These are phyloP conservation scores for Trichoderma atroviride DNA, from an alignment of 2,329 filamentous ascomycete species.

Conservation along the genomic window DNA sequence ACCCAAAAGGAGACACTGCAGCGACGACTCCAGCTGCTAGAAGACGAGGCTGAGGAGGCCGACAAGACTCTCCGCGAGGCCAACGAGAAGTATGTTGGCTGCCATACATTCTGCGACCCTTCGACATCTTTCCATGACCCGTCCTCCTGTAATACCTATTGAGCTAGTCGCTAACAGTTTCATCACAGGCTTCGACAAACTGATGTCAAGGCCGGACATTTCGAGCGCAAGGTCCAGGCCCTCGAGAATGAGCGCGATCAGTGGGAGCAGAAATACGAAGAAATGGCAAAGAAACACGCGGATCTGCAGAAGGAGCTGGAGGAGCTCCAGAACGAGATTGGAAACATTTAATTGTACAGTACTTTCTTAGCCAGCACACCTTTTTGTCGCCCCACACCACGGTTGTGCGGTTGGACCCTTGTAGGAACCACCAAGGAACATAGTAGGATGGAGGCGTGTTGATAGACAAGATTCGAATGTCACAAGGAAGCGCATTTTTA, in stretches of 20 bases:
- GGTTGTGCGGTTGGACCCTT: conserved; percentile 4
- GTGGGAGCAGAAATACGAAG: conserved; percentile 98
- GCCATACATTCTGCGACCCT: neutral
- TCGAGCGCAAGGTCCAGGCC: conserved; percentile 98
- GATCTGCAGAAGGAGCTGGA: conserved; percentile 86
- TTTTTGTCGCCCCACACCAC: neutral
- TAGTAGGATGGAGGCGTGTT: conserved; percentile 29
- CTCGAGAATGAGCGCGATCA: conserved; percentile 88
- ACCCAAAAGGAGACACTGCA: conserved; percentile 90
- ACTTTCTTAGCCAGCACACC: conserved; percentile 28
- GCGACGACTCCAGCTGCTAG: conserved; percentile 90
- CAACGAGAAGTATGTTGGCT: conserved; percentile 86
- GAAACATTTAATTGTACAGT: conserved; percentile 72
- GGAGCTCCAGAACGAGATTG: conserved; percentile 87
- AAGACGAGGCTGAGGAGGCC: conserved; percentile 96
- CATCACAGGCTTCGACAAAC: conserved; percentile 85
- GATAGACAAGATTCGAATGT: conserved; percentile 34
- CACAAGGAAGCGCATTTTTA: conserved; percentile 36
- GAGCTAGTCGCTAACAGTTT: conserved; percentile 19
- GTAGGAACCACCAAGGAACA: conserved; percentile 12
- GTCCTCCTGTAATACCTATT: neutral
- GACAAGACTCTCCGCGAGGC: conserved; percentile 96
- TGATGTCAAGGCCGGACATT: conserved; percentile 98
- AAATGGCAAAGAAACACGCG: conserved; percentile 89
- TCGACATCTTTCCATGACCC: neutral